These are phyloP conservation scores for Aspergillus luchuensis DNA, from an alignment of 2,329 filamentous ascomycete genomes.

Conservation along the genomic window DNA sequence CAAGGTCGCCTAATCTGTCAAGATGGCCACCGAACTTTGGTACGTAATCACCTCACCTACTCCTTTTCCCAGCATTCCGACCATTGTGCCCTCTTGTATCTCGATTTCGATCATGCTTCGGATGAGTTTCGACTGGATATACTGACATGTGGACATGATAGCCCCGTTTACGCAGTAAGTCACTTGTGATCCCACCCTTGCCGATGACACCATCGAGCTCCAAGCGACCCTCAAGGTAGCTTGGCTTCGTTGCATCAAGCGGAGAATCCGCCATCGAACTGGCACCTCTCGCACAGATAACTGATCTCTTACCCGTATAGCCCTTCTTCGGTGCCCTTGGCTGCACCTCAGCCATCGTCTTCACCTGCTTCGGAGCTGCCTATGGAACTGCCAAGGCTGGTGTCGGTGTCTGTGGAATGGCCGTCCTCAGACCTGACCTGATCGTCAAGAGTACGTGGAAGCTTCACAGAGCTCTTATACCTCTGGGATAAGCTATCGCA, in stretches of 20 bases:
- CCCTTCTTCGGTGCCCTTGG: slow-evolving; percentile 98
- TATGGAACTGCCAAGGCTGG: slow-evolving; percentile 99
- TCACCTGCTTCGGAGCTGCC: slow-evolving; percentile 93
- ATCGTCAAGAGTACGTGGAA: slow-evolving; percentile 92
- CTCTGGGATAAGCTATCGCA: not conserved
- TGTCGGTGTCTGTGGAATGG: slow-evolving; percentile 97
- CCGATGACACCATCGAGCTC: slow-evolving; percentile 6
- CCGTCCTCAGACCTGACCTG: slow-evolving; percentile 94
- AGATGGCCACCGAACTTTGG: slow-evolving; percentile 81
- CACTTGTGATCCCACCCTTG: slow-evolving; percentile 17
- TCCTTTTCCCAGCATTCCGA: slow-evolving; percentile 36
- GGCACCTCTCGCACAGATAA: not conserved
- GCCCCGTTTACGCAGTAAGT: slow-evolving; percentile 99
- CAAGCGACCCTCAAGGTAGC: not conserved
- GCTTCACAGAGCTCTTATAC: not conserved
- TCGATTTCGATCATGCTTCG: not conserved
- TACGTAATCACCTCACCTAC: slow-evolving; percentile 57
- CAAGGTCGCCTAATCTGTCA: slow-evolving; percentile 39
- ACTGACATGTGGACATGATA: slow-evolving; percentile 48
- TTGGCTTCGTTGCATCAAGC: not conserved
- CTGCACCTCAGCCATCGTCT: slow-evolving; percentile 91
- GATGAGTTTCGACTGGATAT: slow-evolving; percentile 7
- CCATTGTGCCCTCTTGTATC: slow-evolving; percentile 28
- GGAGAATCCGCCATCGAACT: not conserved
- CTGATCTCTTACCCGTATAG: slow-evolving; percentile 41